Base-by-base conservation (phyloP, 1,284 basidiomycete species). In the Baeospora myosura region DNA sequence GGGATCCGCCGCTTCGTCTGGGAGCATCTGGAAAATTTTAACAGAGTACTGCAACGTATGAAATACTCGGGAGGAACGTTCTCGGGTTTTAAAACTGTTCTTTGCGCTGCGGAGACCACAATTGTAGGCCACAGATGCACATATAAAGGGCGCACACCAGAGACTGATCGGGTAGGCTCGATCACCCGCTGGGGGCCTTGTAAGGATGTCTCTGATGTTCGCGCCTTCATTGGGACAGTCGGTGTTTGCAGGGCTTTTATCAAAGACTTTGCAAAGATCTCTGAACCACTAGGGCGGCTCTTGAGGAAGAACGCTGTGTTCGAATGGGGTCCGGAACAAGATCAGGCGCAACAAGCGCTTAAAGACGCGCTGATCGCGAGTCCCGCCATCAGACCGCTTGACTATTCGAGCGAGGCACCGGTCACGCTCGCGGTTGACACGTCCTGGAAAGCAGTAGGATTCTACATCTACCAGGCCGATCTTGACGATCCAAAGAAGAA, bases 341-440 rank as follows among this genome's bases (percentile, higher is more conserved):
- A 48, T 7, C 26, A 42, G 4, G 53, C 56, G 5, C 45, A 51
- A 36, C 45, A 51, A 2, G 36, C 47, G 3, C 46, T 63, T 6
- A 62, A 62, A 41, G n/a, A 49, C 2, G 53, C 51, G 0, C 37
- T 61, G 7, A 16, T 41, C 1, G 20, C 24, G 7, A 51, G 50
- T 11, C 51, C 56, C 1, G 56, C 54, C n/a, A 34, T 61, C 2
- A 40, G 33, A 32, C 43, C 43, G 3, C 12, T 54, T 2, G 39
- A 48, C 14, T 49, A 49, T 35, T 30, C 44, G 4, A 42, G 22
- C 17, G 21, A 25, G n/a, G 14, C 17, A 17, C 11, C 16, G 1
- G 53, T 61, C 5, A 54, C 61, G 2, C 41, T 63, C 2, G 53
- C 55, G 0, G 61, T 63, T n/a, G 58, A 65, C 46, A 60, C 59